These are phyloP conservation scores for Plasmodium falciparum DNA, from an alignment of 169 alveolate species.

Conservation along the genomic window DNA sequence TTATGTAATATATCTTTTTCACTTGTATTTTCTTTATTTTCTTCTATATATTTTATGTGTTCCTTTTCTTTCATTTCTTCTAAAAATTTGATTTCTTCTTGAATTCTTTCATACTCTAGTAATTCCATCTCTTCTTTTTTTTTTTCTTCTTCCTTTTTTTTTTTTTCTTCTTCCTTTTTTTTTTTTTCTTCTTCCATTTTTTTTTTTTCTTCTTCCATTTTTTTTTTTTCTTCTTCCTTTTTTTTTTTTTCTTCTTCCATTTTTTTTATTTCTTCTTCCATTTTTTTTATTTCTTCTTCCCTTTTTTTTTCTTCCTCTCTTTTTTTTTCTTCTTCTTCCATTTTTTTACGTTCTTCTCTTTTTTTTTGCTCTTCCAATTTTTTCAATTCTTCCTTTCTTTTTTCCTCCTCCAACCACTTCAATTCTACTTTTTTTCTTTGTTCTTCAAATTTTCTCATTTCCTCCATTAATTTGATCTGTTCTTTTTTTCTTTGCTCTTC, in stretches of 20 bases:
- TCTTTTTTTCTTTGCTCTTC: conserved; percentile 21
- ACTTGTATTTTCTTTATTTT: conserved; percentile 6
- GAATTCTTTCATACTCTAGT: conserved; percentile 2
- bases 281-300: too few species aligned
- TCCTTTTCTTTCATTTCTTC: background rate
- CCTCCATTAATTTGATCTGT: conserved; percentile 1
- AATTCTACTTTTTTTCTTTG: conserved; percentile 29
- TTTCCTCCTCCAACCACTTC: conserved; percentile 17
- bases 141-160: background rate
- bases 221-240: conserved; percentile 1
- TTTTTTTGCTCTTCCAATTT: background rate
- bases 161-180: background rate
- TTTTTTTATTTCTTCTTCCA: conserved; percentile 4
- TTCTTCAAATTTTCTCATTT: conserved; percentile 11
- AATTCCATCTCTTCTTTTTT: background rate
- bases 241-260: background rate
- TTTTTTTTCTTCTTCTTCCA: background rate
- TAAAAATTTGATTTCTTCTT: background rate
- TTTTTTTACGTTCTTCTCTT: background rate
- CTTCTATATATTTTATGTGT: background rate
- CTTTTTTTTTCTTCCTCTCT: too few species aligned
- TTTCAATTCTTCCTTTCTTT: background rate
- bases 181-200: conserved; percentile 13
- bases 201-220: background rate
- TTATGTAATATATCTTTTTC: conserved; percentile 28